phyloP scores from a whole-genome alignment of 805 yeast genomes.

The Wickerhamomyces bovis region DNA sequence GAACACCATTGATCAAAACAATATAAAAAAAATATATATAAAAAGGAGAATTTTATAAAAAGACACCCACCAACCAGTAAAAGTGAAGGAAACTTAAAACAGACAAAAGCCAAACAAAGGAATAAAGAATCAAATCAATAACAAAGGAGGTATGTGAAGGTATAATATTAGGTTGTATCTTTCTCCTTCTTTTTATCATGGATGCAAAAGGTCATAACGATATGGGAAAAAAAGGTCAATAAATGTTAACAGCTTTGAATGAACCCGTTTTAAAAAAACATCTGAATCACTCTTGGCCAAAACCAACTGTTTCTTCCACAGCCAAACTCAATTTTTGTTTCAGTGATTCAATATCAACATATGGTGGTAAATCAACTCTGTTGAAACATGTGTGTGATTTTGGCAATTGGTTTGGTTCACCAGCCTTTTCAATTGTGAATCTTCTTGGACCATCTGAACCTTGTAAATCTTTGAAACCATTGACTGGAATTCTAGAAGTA shows the following conservation, averaged over 20 bases:
- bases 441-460: conserved; percentile 99
- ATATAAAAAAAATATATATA: neutral
- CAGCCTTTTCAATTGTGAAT: conserved; percentile 97
- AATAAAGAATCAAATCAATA: neutral
- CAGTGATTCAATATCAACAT: conserved; percentile 74
- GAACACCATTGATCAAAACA: neutral
- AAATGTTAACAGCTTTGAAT: neutral
- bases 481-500: conserved; percentile 97
- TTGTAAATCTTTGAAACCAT: conserved; percentile 97
- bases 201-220: neutral
- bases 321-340: conserved; percentile 91
- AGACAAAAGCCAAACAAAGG: neutral
- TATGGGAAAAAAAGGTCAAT: neutral
- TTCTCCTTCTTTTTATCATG: neutral
- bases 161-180: neutral
- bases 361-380: conserved; percentile 96
- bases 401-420: conserved; percentile 87
- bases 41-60: neutral
- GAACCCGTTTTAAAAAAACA: neutral
- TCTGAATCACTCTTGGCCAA: conserved; percentile 77
- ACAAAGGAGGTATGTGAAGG: neutral
- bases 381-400: conserved; percentile 98
- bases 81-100: neutral
- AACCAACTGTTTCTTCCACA: conserved; percentile 98
- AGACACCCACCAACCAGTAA: neutral